Evolutionary conservation across 768 basidiomycete species (phyloP), one percentile per base, ranked within the genome.

Genomic region (Erythrobasidium yunnanense): DNA sequence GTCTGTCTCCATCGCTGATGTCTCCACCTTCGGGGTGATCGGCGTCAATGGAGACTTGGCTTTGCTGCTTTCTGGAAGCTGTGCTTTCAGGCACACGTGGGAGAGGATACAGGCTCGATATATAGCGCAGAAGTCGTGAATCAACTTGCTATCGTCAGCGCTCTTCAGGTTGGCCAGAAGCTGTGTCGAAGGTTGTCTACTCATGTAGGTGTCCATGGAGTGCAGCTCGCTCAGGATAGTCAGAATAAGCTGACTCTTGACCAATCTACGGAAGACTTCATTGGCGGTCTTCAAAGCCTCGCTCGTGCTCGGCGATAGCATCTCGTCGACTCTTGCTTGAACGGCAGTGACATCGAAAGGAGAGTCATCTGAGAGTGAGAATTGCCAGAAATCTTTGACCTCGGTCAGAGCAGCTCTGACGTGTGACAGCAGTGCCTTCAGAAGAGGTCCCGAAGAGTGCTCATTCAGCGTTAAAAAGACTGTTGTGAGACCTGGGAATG

Each of bases 391-490:
- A 20, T 80, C 78, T 67, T 79, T 80, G 0, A 88, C 89, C 62
- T 84, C 82, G 35, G 80, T 78, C 55, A 93, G 77, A 5, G 87
- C 87, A 35, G 79, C 78, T 57, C 83, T 82, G 8, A 90, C 87
- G 22, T 88, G 80, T 66, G 81, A 80, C 17, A 85, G 79, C 57
- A 93, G 79, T 69, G 87, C 83, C 25, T 79, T 77, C 29, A 92
- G 79, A 1, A 88, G 87, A 69, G 87, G 85, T 63, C 79, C 82
- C 0, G 87, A 84, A n/a, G 87, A 82, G 32, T 86, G 85, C 72
- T 96, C 92, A 11, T 85, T 85, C 81, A 96, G 85, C 8, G 88
- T 87, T 11, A 89, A 83, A 77, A 93, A 83, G 53, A 91, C 86
- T 74, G 88, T 86, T 15, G 90, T 85, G 73, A 95, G 81, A 0